Base-by-base conservation (phyloP, 2,329 filamentous ascomycete genomes). In the Pseudophaeomoniella oleicola region DNA sequence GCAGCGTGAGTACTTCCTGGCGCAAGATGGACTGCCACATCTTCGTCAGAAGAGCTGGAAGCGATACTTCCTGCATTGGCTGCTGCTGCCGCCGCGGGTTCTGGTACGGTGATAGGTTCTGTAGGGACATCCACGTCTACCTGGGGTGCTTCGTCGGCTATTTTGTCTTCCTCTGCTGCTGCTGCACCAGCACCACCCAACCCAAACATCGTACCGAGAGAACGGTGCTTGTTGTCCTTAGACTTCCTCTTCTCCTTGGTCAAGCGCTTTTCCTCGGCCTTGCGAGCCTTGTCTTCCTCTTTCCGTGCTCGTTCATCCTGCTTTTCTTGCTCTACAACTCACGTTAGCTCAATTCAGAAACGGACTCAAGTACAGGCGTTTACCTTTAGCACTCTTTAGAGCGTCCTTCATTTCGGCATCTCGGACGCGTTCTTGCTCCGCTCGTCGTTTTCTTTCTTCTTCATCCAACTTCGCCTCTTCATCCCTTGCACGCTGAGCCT, bases 401-500 rank as follows among this genome's bases (percentile, higher is more conserved):
- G 55, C 53, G 11, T 47, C 54, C 32, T 50, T 55, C 29, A 57
- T 47, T 19, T 60, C 54, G 5, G 53, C 51, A 34, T 61, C 58
- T 27, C 58, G 54, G 37, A 55, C 45, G 31, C 54, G 59, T 33
- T 62, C 55, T 12, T 56, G 46, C 10, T 51, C 64, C 34, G 71
- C 68, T 35, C 75, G 67, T 37, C 76, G 69, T 50, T 78, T 69
- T 47, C 71, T 69, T 43, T 75, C 66, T 39, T 84, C 75, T 42
- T 75, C 65, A 41, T 85, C 79, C 13, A 75, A 53, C 30, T 71
- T 68, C 9, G 72, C 57, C 44, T 77, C 72, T 33, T 76, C 66
- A 41, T 81, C 69, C 40, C 77, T 69, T 34, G 79, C 81, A 29
- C 73, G 67, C 52, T 85, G 78, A 42, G 68, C 67, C 50, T 86